phyloP scores from a whole-genome alignment of 148 eudicot genomes.

The Polygonum aviculare region DNA sequence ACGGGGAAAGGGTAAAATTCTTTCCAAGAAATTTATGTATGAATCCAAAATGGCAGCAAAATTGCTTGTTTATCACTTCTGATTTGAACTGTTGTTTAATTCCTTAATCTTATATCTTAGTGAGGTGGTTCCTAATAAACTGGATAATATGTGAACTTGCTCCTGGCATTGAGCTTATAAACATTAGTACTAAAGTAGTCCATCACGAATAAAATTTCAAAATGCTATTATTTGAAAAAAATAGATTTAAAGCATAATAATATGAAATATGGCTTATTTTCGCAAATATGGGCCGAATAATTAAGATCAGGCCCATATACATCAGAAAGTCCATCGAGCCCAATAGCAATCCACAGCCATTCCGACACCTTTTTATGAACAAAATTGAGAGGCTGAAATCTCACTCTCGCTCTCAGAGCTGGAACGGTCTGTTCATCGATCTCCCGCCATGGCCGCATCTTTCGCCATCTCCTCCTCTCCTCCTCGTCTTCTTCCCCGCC shows the following conservation, averaged over 20 bases:
- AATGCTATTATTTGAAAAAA: too few species aligned
- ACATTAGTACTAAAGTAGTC: too few species aligned
- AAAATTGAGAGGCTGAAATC: conserved; percentile 3
- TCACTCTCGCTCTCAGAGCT: neutral
- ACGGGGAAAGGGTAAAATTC: neutral
- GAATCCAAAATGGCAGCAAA: neutral
- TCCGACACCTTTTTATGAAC: neutral
- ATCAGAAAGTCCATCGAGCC: neutral
- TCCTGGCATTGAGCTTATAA: too few species aligned
- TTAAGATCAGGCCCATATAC: neutral
- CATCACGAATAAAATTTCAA: too few species aligned
- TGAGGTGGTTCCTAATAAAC: too few species aligned
- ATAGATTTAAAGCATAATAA: too few species aligned
- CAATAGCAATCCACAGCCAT: neutral
- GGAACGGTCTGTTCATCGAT: neutral
- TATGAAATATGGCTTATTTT: too few species aligned
- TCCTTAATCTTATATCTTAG: too few species aligned
- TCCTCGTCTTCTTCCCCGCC: conserved; percentile 9
- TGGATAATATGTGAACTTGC: too few species aligned
- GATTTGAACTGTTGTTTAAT: too few species aligned
- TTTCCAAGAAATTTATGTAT: neutral
- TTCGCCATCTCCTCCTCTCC: conserved; percentile 23
- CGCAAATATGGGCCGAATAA: neutral
- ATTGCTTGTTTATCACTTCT: neutral
- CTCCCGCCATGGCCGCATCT: conserved; percentile 27